Base-by-base conservation (phyloP, 306 rosid genomes). In the Trifolium dubium region DNA sequence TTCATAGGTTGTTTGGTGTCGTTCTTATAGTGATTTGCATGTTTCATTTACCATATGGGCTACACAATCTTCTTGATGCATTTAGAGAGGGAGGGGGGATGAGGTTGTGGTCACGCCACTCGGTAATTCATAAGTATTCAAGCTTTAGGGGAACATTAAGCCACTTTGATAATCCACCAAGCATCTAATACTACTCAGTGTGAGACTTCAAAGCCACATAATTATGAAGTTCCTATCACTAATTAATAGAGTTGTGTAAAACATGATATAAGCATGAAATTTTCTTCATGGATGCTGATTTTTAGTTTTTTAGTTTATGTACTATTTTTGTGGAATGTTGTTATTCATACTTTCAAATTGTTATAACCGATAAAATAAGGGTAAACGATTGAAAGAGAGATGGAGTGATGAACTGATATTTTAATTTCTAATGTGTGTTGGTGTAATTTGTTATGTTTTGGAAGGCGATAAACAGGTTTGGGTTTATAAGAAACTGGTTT, bases 71-170 rank as follows among this genome's bases (percentile, higher is more conserved):
- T 61, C 39, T 19, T 11, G 50, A 12, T 44, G 40, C 14, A 11
- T 77, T 62, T 41, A 43, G 9, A n/a, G n/a, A n/a, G n/a, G n/a
- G n/a, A n/a, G n/a, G n/a, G 8, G 15, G 23, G 50, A 35, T 74
- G 37, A 17, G 40, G 28, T 64, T 75, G 54, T 9, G 54, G 18
- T 64, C 2, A 2, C 12, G 0, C 17, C 30, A 28, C 53, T 37
- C 3, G 44, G 44, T 37, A 31, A 62, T 15, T 4, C 13, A 34
- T 31, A 19, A 29, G 5, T 29, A 29, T 58, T 19, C 18, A 29
- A 58, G 4, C 64, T 5, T 5, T 59, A 30, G 39, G 6, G 43
- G 12, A 6, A 31, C 31, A 60, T 28, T 19, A 3, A 60, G 7
- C 65, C 65, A 31, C n/a, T 31, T 60, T 31, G 6, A 13, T 60